Evolutionary conservation across 768 basidiomycete genomes (phyloP).

Genomic region (Hygrophoropsis aurantiaca): DNA sequence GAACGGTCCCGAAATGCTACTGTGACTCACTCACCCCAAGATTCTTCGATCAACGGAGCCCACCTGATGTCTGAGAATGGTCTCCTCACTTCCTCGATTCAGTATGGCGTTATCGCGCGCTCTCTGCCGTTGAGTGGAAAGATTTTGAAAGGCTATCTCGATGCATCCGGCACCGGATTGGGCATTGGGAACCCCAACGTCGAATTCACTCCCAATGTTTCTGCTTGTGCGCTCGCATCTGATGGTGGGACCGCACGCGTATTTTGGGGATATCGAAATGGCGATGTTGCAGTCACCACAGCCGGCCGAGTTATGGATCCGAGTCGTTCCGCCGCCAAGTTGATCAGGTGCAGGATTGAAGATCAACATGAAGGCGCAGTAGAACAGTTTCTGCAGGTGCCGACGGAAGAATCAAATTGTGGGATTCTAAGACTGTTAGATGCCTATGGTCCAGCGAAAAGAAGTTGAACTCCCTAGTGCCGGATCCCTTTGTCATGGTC

Average conservation of each 20-base stretch:
- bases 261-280: constrained; percentile 72
- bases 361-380: constrained; percentile 70
- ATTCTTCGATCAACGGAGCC: constrained; percentile 54
- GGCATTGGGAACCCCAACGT: constrained; percentile 75
- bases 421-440: constrained; percentile 56
- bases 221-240: constrained; percentile 55
- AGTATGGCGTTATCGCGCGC: constrained; percentile 71
- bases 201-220: constrained; percentile 70
- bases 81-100: constrained; percentile 61
- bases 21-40: constrained; percentile 63
- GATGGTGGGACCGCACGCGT: constrained; percentile 66
- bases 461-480: constrained; percentile 31
- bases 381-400: constrained; percentile 51
- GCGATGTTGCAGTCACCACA: constrained; percentile 62
- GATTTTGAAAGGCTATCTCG: constrained; percentile 67
- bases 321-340: constrained; percentile 41
- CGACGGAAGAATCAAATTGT: constrained; percentile 73
- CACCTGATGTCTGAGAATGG: constrained; percentile 57
- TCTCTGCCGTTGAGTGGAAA: constrained; percentile 71
- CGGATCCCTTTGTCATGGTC: constrained; percentile 54
- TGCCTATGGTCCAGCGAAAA: constrained; percentile 65
- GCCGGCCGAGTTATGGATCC: constrained; percentile 60
- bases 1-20: constrained; percentile 58
- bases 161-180: constrained; percentile 56
- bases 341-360: constrained; percentile 46